Conservation (phyloP, 257 asterid species). For the Solanum bulbocastanum region DNA sequence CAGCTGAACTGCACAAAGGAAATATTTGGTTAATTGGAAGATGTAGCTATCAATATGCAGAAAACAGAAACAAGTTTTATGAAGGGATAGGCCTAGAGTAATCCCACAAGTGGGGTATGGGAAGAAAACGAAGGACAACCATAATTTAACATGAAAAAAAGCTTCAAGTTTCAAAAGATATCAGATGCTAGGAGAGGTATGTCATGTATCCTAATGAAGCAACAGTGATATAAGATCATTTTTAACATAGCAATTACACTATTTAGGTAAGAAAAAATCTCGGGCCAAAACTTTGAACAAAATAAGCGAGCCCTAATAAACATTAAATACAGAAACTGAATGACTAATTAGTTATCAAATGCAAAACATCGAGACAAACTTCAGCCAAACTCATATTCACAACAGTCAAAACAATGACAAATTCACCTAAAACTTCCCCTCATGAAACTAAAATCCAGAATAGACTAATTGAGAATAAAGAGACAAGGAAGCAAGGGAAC, state of each 20-base stretch:
- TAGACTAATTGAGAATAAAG: background rate
- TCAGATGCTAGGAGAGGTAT: background rate
- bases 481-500: background rate
- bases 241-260: background rate
- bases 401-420: background rate
- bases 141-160: background rate
- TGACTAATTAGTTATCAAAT: background rate
- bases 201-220: background rate
- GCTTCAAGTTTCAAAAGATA: background rate
- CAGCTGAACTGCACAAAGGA: conserved; percentile 1
- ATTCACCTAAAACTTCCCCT: background rate
- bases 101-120: background rate
- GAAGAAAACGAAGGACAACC: background rate
- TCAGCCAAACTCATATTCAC: background rate
- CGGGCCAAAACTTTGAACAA: background rate
- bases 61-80: background rate
- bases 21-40: background rate
- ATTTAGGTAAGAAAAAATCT: background rate
- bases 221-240: background rate
- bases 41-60: background rate
- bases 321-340: background rate
- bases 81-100: background rate
- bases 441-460: background rate
- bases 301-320: background rate
- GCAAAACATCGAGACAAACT: background rate